Conservation (phyloP, 2,329 filamentous ascomycete species). For the Ceratocystis alfenasii region DNA sequence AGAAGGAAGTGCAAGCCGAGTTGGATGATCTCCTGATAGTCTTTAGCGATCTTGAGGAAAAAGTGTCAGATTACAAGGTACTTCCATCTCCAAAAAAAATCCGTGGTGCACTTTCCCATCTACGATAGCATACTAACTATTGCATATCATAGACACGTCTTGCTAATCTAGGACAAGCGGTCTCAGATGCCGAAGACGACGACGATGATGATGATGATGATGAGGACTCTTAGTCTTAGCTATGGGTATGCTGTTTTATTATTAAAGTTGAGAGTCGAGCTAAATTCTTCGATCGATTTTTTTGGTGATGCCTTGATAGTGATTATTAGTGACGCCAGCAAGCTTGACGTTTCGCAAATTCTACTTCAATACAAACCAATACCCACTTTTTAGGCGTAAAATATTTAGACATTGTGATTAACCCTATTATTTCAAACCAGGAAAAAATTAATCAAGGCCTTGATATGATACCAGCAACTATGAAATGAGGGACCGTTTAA, state of each 20-base stretch:
- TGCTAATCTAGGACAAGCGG: constrained; percentile 52
- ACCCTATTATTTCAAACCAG: neutral
- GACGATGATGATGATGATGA: constrained; percentile 47
- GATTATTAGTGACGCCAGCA: neutral
- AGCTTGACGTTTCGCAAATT: neutral
- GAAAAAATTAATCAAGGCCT: neutral
- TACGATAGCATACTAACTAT: constrained; percentile 9
- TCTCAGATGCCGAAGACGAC: constrained; percentile 66
- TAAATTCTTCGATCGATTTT: neutral
- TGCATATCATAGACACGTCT: constrained; percentile 40
- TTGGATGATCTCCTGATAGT: constrained; percentile 73
- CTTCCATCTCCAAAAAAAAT: constrained; percentile 24
- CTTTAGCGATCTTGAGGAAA: constrained; percentile 69
- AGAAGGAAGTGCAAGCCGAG: constrained; percentile 58
- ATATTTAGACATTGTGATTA: neutral
- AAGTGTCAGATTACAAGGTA: constrained; percentile 63
- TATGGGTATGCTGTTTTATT: neutral
- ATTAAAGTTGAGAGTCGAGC: neutral
- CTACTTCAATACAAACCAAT: neutral
- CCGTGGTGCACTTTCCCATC: neutral
- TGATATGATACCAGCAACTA: neutral
- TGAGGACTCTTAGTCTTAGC: constrained; percentile 35
- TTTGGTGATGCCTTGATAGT: neutral
- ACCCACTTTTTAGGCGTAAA: neutral
- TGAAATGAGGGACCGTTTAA: neutral